Conservation (phyloP, 805 yeast genomes). For the Cyberlindnera veronae region DNA sequence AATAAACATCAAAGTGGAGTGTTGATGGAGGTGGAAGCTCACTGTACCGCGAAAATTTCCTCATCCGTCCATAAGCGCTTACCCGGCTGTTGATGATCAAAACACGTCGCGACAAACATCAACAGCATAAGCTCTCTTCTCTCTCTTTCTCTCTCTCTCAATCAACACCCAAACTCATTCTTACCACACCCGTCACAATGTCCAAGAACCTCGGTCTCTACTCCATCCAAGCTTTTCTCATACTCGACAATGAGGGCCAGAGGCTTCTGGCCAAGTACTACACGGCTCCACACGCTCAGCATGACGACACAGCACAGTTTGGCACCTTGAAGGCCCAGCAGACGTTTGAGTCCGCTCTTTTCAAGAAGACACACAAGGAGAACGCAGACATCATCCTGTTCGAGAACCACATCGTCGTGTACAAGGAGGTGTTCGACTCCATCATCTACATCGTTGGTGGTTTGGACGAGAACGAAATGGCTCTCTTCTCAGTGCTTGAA, state of each 20-base stretch:
- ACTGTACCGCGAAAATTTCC: conserved; percentile 7
- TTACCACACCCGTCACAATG: conserved; percentile 23
- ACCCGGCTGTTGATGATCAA: conserved; percentile 1
- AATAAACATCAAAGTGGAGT: not conserved
- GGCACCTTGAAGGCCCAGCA: conserved; percentile 56
- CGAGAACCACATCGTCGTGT: conserved; percentile 78
- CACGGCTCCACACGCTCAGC: conserved; percentile 45
- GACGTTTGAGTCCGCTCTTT: conserved; percentile 70
- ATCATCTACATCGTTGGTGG: conserved; percentile 69
- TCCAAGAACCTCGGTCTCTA: conserved; percentile 63
- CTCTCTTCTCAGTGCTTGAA: conserved; percentile 68
- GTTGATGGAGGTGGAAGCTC: not conserved
- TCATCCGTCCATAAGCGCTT: not conserved
- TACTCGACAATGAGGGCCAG: conserved; percentile 78
- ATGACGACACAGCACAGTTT: conserved; percentile 27
- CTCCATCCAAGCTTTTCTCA: conserved; percentile 73
- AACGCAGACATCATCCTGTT: conserved; percentile 77
- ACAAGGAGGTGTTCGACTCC: conserved; percentile 79
- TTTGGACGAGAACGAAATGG: conserved; percentile 79
- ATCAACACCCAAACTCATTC: not conserved
- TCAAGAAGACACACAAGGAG: conserved; percentile 73
- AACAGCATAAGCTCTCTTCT: not conserved
- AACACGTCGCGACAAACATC: conserved; percentile 9
- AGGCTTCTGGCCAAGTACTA: conserved; percentile 85
- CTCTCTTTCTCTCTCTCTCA: not conserved